Evolutionary conservation across 148 eudicot genomes (phyloP).

Genomic region (Vaccinium vitisidaea): DNA sequence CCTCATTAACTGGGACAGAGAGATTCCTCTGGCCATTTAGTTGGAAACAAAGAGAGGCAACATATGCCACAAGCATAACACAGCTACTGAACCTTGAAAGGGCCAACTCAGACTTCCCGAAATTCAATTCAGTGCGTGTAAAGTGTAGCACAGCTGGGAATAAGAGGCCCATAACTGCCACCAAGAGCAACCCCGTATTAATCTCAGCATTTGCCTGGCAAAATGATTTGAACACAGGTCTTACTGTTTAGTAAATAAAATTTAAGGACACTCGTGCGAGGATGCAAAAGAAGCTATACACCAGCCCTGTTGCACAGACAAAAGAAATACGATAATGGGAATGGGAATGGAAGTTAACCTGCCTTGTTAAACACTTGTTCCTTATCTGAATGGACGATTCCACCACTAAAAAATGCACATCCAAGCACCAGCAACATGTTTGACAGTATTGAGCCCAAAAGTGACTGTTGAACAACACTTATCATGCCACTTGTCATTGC

Average conservation of each 20-base stretch:
- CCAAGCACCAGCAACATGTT: constrained; percentile 48
- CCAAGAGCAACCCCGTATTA: constrained; percentile 37
- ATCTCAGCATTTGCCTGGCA: constrained; percentile 35
- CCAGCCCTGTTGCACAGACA: neutral
- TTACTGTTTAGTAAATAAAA: neutral
- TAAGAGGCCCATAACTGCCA: constrained; percentile 46
- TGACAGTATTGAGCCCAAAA: constrained; percentile 45
- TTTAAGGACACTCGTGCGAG: neutral
- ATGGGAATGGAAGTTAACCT: neutral
- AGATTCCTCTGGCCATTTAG: constrained; percentile 27
- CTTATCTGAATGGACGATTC: constrained; percentile 33
- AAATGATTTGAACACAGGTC: neutral
- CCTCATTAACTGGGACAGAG: constrained; percentile 29
- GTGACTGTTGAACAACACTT: constrained; percentile 40
- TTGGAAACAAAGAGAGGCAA: constrained; percentile 32
- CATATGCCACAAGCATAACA: constrained; percentile 45
- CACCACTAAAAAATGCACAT: constrained; percentile 43
- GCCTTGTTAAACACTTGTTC: constrained; percentile 43
- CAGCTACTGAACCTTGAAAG: constrained; percentile 50
- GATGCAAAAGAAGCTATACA: neutral
- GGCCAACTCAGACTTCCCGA: constrained; percentile 40
- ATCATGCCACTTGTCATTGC: constrained; percentile 37
- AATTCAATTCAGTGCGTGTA: constrained; percentile 43
- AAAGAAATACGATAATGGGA: neutral
- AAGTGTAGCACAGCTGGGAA: constrained; percentile 43